These are phyloP conservation scores for Theileria sp. DNA, from an alignment of 169 alveolate species.

Conservation along the genomic window DNA sequence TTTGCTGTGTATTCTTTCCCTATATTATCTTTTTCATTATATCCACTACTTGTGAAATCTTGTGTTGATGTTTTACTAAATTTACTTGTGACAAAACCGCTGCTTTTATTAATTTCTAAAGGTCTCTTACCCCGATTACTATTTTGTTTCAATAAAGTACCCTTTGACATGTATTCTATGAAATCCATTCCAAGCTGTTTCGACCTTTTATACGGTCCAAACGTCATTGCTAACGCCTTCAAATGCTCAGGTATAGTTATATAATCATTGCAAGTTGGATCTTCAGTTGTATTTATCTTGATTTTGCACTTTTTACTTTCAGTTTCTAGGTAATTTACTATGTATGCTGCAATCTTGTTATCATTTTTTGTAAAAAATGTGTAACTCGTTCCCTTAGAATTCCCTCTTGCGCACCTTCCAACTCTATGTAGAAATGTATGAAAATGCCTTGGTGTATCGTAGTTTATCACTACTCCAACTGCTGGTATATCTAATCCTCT, in stretches of 20 bases:
- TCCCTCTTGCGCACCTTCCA: slow-evolving; percentile 35
- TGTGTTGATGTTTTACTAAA: not conserved
- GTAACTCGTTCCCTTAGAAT: slow-evolving; percentile 22
- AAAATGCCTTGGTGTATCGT: slow-evolving; percentile 45
- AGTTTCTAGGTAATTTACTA: slow-evolving; percentile 4
- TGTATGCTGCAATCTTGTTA: slow-evolving; percentile 23
- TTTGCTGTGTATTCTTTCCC: slow-evolving; percentile 39
- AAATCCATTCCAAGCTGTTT: slow-evolving; percentile 9
- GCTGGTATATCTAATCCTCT: slow-evolving; percentile 32
- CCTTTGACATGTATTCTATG: slow-evolving; percentile 11
- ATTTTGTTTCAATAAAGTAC: not conserved
- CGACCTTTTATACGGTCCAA: slow-evolving; percentile 11
- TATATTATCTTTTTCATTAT: not conserved
- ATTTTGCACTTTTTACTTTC: not conserved
- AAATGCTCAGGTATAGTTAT: slow-evolving; percentile 22
- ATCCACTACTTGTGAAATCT: not conserved
- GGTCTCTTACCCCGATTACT: slow-evolving; percentile 2
- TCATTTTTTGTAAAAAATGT: slow-evolving; percentile 24
- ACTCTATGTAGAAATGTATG: slow-evolving; percentile 34
- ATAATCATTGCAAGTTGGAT: not conserved
- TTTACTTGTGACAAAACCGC: not conserved
- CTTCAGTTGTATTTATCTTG: not conserved
- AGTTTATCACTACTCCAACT: slow-evolving; percentile 25
- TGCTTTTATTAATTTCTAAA: not conserved
- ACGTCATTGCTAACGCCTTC: slow-evolving; percentile 12